Percentiles rank a stretch among this genome's conserved stretches.
Conservation (phyloP, 2,329 filamentous ascomycete species). For the Paecilomyces sp. region DNA sequence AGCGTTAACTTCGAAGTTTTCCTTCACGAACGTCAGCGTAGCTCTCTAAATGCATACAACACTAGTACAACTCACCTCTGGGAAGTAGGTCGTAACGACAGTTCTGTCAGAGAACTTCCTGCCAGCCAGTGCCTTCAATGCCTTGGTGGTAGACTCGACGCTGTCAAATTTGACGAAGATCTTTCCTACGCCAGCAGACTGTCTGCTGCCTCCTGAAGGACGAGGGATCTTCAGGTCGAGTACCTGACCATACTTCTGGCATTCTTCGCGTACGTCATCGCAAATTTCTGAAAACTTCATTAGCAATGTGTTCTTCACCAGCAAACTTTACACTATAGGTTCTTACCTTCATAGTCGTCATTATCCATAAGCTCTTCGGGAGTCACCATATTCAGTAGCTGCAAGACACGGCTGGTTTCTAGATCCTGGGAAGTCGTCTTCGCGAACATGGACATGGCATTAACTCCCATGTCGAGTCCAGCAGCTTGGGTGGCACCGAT, state of each 20-base stretch:
- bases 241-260: constrained; percentile 79
- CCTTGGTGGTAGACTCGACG: constrained; percentile 70
- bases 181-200: constrained; percentile 87
- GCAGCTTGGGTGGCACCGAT: constrained; percentile 89
- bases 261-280: constrained; percentile 90
- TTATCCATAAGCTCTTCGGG: constrained; percentile 87
- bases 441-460: constrained; percentile 95
- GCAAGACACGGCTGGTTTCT: constrained; percentile 76
- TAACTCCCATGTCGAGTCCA: constrained; percentile 90
- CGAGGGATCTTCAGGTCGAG: constrained; percentile 88
- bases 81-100: constrained; percentile 93
- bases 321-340: background rate
- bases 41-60: constrained; percentile 5
- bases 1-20: constrained; percentile 88
- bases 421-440: constrained; percentile 74
- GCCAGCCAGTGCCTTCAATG: constrained; percentile 81
- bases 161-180: constrained; percentile 93
- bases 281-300: constrained; percentile 66
- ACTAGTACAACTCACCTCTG: constrained; percentile 57
- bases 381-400: constrained; percentile 97
- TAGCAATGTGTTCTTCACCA: constrained; percentile 1
- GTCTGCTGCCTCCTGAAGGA: constrained; percentile 72
- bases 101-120: constrained; percentile 95
- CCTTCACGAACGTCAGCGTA: constrained; percentile 45
- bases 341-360: constrained; percentile 86